phyloP scores from a whole-genome alignment of 108 stramenopile genomes.

The Nitzschia sp. region DNA sequence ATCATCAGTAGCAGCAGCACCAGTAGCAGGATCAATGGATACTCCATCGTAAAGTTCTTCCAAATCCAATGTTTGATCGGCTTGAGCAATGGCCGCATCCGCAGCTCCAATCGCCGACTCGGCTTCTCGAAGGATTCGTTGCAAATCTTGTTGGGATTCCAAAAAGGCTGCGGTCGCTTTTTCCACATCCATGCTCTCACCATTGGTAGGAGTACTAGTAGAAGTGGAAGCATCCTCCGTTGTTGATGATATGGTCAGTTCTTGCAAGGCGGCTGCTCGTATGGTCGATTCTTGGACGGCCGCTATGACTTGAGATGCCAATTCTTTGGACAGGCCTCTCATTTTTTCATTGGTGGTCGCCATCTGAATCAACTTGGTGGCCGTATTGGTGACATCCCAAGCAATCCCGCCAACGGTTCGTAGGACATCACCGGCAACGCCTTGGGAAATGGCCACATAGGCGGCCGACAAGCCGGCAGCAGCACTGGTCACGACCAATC shows the following conservation, averaged over 20 bases:
- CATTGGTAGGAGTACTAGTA: neutral
- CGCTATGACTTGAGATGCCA: conserved; percentile 1
- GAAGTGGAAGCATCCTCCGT: neutral
- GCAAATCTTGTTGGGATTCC: conserved; percentile 16
- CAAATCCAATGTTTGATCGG: conserved; percentile 16
- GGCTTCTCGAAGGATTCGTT: conserved; percentile 16
- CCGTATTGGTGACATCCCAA: conserved; percentile 41
- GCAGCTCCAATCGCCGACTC: conserved; percentile 26
- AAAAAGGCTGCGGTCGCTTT: conserved; percentile 14
- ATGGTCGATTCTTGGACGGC: neutral
- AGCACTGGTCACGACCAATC: conserved; percentile 40
- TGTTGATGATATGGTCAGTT: too few species aligned
- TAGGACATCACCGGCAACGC: conserved; percentile 51
- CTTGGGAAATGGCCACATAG: conserved; percentile 53
- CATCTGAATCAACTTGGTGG: conserved; percentile 10
- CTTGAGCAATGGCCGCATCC: conserved; percentile 31
- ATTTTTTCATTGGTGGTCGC: conserved; percentile 4
- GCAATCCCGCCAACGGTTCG: conserved; percentile 51
- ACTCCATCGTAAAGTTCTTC: conserved; percentile 13
- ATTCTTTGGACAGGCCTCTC: conserved; percentile 10
- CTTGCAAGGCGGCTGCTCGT: neutral
- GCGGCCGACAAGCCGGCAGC: conserved; percentile 50
- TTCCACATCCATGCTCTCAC: neutral
- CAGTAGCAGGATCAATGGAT: too few species aligned
- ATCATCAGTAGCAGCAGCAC: conserved; percentile 15